phyloP scores from a whole-genome alignment of 2,329 filamentous ascomycete species.

The Leptographium lundbergii region DNA sequence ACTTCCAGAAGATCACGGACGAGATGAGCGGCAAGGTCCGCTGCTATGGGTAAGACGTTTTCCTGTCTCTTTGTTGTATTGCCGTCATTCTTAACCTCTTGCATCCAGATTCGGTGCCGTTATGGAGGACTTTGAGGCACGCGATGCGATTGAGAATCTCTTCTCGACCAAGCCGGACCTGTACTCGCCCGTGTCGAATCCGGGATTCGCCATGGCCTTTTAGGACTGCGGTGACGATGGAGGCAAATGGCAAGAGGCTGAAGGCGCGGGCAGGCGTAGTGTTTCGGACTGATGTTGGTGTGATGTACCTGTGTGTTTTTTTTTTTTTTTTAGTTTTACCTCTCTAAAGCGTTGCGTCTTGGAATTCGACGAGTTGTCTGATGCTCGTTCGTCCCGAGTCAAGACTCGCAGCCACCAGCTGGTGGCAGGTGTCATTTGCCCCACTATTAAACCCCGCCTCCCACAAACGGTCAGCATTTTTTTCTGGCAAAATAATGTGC shows the following conservation, averaged over 20 bases:
- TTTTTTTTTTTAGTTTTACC: not conserved
- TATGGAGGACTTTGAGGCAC: constrained; percentile 55
- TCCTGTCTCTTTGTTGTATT: not conserved
- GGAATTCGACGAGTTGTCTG: no score
- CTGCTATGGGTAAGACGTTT: constrained; percentile 69
- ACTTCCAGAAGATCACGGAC: constrained; percentile 60
- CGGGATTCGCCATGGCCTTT: constrained; percentile 2
- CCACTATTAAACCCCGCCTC: constrained; percentile 1
- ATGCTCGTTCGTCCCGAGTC: no score
- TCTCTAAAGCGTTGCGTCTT: not conserved
- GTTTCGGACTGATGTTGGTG: no score
- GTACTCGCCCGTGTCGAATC: not conserved
- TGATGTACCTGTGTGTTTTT: not conserved
- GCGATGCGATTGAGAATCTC: constrained; percentile 64
- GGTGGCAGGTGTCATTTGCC: constrained; percentile 1
- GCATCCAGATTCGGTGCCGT: constrained; percentile 45
- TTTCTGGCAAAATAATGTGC: not conserved
- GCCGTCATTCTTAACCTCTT: not conserved
- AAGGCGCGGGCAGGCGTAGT: no score
- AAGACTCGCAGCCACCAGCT: constrained; percentile 2
- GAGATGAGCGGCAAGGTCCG: constrained; percentile 70
- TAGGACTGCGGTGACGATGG: no score
- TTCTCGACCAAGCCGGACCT: constrained; percentile 43
- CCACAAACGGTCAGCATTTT: constrained; percentile 3
- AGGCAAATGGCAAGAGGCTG: no score